Evolutionary conservation across 129 eudicot genomes (phyloP).

Genomic region (Artemisia tridentata): DNA sequence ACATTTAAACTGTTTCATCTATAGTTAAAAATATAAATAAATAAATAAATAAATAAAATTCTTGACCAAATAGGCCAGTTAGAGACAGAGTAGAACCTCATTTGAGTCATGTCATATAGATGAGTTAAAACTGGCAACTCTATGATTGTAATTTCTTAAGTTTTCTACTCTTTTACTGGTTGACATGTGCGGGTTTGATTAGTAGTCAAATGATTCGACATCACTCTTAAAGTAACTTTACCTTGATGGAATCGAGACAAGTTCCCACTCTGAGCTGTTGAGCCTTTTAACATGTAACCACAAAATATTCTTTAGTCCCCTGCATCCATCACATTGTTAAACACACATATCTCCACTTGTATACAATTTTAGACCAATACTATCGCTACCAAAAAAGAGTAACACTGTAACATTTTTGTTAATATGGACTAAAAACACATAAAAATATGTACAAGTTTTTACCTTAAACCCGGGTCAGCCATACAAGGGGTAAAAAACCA

Average conservation of each 20-base stretch:
- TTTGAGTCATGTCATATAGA: no score
- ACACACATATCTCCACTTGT: not conserved
- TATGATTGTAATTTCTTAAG: not conserved
- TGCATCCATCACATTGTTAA: slow-evolving; percentile 35
- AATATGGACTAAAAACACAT: not conserved
- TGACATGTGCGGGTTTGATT: not conserved
- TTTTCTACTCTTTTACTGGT: not conserved
- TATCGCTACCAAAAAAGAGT: not conserved
- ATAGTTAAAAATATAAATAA: no score
- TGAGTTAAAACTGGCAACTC: no score
- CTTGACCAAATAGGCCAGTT: no score
- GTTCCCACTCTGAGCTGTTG: slow-evolving; percentile 78
- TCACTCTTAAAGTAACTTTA: slow-evolving; percentile 16
- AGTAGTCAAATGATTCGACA: not conserved
- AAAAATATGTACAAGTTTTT: slow-evolving; percentile 15
- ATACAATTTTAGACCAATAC: not conserved
- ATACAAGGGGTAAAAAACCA: slow-evolving; percentile 97
- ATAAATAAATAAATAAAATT: no score
- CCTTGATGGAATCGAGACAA: slow-evolving; percentile 79
- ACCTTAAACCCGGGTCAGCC: slow-evolving; percentile 88
- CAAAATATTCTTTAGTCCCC: slow-evolving; percentile 86
- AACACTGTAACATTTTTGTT: not conserved
- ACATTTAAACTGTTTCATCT: no score
- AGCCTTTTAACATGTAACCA: slow-evolving; percentile 69
- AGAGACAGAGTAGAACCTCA: no score